Base-by-base conservation (phyloP, 2,329 filamentous ascomycete genomes). In the Aspergillus niger region DNA sequence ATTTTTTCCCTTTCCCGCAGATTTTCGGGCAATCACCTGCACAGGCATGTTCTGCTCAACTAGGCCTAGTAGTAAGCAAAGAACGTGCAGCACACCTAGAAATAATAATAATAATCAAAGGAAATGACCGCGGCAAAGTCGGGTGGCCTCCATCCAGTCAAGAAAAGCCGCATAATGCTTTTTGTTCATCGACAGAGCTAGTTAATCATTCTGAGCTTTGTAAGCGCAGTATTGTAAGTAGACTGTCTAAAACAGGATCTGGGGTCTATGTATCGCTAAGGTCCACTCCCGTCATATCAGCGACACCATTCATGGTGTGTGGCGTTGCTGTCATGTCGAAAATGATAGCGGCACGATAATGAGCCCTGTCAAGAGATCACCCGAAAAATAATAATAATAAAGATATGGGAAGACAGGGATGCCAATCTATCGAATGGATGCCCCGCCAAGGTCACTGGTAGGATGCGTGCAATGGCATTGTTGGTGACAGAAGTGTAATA, bases 41-140 rank as follows among this genome's bases (percentile, higher is more conserved):
- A 47, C 15, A 53, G 20, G 26, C 32, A 17, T 41, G n/a, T 32
- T 11, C n/a, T 36, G 36, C 51, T 47, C 41, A 17, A 57, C 55
- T 53, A 8, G 41, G 13, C 17, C 26, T 47, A 24, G 53, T 32
- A 28, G n/a, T 28, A 20, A 30, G 47, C 47, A 50, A 20, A 32
- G 15, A 26, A 50, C 8, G 47, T 50, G 26, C 47, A 20, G 10
- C n/a, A 30, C 26, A 15, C n/a, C n/a, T 17, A 17, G 6, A 28
- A 57, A 53, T 36, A 36, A 36, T 36, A 15, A 36, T 36, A 3
- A 13, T 5, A 36, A 36, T 20, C 20, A 20, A 13, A 36, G 32
- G 13, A 36, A 36, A 57, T 50, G 49, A 57, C 43, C 53, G 60
- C 60, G 60, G 60, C 49, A 62, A 62, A 44, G 47, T 62, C 60